These are phyloP conservation scores for Gorgonomyces haynaldii DNA, from an alignment of 192 early-diverging fungal genomes.

Conservation along the genomic window DNA sequence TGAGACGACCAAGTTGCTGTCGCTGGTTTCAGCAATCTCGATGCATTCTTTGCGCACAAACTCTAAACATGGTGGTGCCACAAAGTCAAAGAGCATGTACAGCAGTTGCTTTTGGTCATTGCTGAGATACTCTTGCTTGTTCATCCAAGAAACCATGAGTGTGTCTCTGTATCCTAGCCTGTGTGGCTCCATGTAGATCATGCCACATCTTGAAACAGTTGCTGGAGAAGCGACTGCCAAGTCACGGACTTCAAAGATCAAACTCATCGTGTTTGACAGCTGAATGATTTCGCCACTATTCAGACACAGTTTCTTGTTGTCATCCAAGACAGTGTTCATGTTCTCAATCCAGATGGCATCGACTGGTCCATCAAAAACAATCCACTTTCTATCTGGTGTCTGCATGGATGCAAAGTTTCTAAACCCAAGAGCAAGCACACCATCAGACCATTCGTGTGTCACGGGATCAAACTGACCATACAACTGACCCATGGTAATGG, in stretches of 20 bases:
- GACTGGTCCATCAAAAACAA: slow-evolving; percentile 53
- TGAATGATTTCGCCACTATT: slow-evolving; percentile 55
- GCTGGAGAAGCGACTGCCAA: slow-evolving; percentile 50
- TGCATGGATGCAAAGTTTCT: slow-evolving; percentile 41
- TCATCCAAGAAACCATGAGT: slow-evolving; percentile 42
- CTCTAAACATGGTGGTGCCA: slow-evolving; percentile 29
- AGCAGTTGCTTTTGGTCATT: slow-evolving; percentile 31
- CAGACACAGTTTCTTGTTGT: slow-evolving; percentile 48
- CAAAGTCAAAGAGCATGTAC: slow-evolving; percentile 32
- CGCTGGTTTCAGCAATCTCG: slow-evolving; percentile 41
- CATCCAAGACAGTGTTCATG: slow-evolving; percentile 53
- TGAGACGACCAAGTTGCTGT: slow-evolving; percentile 38
- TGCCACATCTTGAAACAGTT: slow-evolving; percentile 54
- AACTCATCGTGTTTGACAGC: slow-evolving; percentile 46
- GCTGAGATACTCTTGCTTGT: slow-evolving; percentile 11
- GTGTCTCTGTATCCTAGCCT: slow-evolving; percentile 46
- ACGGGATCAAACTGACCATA: slow-evolving; percentile 51
- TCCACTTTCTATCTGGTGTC: slow-evolving; percentile 48
- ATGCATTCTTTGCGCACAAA: slow-evolving; percentile 35
- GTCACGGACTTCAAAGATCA: slow-evolving; percentile 52
- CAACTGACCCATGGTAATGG: slow-evolving; percentile 53
- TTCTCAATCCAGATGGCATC: slow-evolving; percentile 57
- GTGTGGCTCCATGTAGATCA: slow-evolving; percentile 52
- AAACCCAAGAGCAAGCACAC: slow-evolving; percentile 44
- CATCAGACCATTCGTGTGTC: slow-evolving; percentile 54